Evolutionary conservation across 352 stramenopile genomes (phyloP).

Genomic region (Pythium chondricola): DNA sequence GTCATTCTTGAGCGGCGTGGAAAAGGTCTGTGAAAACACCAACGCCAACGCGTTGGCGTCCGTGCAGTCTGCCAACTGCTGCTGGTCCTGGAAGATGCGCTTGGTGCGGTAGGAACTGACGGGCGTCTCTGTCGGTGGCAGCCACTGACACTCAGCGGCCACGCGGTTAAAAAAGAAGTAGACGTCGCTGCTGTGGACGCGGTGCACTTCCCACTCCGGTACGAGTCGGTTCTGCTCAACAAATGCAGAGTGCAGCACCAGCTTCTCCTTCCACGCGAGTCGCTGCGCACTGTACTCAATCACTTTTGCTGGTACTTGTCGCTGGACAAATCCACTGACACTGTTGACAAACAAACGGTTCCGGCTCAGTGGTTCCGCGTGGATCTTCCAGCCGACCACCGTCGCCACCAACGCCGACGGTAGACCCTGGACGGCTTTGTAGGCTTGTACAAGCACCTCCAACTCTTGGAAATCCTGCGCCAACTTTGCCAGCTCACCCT

Average conservation of each 20-base stretch:
- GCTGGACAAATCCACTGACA: conserved; percentile 53
- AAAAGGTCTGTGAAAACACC: conserved; percentile 34
- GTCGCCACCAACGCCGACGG: background rate
- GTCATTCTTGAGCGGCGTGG: conserved; percentile 30
- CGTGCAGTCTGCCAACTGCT: conserved; percentile 39
- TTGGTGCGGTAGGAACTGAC: conserved; percentile 42
- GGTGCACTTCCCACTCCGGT: conserved; percentile 56
- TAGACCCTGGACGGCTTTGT: conserved; percentile 25
- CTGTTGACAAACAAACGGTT: conserved; percentile 65
- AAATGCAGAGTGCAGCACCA: conserved; percentile 34
- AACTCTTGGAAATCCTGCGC: conserved; percentile 41
- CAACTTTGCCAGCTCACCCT: conserved; percentile 34
- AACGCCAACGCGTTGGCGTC: conserved; percentile 38
- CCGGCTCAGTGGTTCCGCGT: conserved; percentile 42
- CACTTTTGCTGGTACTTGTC: conserved; percentile 45
- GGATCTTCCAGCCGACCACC: conserved; percentile 35
- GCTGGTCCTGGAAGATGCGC: conserved; percentile 41
- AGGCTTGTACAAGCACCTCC: conserved; percentile 37
- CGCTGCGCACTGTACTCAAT: conserved; percentile 21
- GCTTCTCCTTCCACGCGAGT: conserved; percentile 67
- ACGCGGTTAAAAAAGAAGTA: conserved; percentile 75
- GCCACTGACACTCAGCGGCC: conserved; percentile 48
- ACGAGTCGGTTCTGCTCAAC: conserved; percentile 41
- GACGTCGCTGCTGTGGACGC: conserved; percentile 42
- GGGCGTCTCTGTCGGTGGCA: conserved; percentile 29